Evolutionary conservation across 1,284 basidiomycete species (phyloP).

Genomic region (Cryptococcus sp.): DNA sequence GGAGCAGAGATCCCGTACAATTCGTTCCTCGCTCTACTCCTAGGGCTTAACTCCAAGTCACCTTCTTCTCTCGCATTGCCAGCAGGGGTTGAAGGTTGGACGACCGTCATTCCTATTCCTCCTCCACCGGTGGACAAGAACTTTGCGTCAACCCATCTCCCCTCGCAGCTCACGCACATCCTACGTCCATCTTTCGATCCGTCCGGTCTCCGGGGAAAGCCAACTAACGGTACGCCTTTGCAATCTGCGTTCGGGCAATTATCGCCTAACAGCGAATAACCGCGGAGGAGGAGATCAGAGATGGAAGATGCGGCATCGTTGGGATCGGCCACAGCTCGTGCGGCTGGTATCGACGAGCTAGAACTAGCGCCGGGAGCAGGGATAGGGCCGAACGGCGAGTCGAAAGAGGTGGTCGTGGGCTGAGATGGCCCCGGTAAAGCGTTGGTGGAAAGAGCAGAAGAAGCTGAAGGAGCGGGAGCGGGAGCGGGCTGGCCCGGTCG

Average conservation of each 20-base stretch:
- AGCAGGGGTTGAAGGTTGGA: not conserved
- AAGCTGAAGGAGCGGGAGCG: slow-evolving; percentile 1
- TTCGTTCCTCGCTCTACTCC: slow-evolving; percentile 36
- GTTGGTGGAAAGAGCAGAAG: not conserved
- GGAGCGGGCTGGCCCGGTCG: slow-evolving; percentile 16
- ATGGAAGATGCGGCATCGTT: slow-evolving; percentile 41
- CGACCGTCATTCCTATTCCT: not conserved
- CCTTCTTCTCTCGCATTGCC: slow-evolving; percentile 16
- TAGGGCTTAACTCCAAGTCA: slow-evolving; percentile 23
- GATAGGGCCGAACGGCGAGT: not conserved
- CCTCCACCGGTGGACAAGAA: slow-evolving; percentile 7
- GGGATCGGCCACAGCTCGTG: slow-evolving; percentile 1
- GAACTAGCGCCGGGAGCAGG: not conserved
- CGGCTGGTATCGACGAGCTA: not conserved
- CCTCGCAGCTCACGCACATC: slow-evolving; percentile 44
- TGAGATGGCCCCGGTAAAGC: not conserved
- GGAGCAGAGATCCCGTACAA: slow-evolving; percentile 34
- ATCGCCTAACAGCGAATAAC: slow-evolving; percentile 46
- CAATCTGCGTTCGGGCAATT: slow-evolving; percentile 45
- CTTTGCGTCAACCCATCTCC: slow-evolving; percentile 38
- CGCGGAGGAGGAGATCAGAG: slow-evolving; percentile 43
- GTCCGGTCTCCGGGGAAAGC: slow-evolving; percentile 41
- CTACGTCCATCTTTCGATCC: slow-evolving; percentile 35
- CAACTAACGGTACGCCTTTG: slow-evolving; percentile 49
- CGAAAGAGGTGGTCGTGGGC: not conserved